A percentile compares a stretch with the other conserved stretches of the same genome.
These are phyloP conservation scores for Henckelia pumila DNA, from an alignment of 257 asterid genomes.

Conservation along the genomic window DNA sequence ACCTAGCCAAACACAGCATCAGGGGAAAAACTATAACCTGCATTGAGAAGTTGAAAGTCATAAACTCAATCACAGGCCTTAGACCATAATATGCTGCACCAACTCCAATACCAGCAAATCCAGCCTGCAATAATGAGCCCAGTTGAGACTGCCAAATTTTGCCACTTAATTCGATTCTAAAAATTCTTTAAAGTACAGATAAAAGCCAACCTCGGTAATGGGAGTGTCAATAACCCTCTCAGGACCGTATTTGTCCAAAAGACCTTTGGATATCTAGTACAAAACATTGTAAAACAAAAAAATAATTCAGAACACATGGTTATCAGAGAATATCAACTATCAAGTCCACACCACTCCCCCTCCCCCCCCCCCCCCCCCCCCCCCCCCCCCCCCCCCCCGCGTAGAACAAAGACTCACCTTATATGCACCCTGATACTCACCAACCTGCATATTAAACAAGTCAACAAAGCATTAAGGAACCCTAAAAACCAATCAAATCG, in stretches of 20 bases:
- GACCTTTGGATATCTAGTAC: constrained; percentile 80
- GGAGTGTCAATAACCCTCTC: constrained; percentile 90
- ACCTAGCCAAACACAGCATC: constrained; percentile 14
- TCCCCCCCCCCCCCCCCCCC: no score
- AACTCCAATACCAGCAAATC: constrained; percentile 91
- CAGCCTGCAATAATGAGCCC: constrained; percentile 56
- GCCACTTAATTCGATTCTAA: constrained; percentile 12
- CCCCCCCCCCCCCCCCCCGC: no score
- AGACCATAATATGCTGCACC: constrained; percentile 97
- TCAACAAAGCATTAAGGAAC: constrained; percentile 24
- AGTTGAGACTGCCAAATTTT: constrained; percentile 19
- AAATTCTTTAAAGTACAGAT: constrained; percentile 3
- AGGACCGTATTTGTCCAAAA: constrained; percentile 88
- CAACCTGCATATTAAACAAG: constrained; percentile 61
- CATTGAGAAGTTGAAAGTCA: constrained; percentile 98
- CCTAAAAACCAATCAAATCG: constrained; percentile 1
- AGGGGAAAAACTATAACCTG: constrained; percentile 52
- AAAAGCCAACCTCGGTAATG: constrained; percentile 78
- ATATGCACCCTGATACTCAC: constrained; percentile 98
- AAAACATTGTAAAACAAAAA: constrained; percentile 15
- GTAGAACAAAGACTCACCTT: constrained; percentile 52
- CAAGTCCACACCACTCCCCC: no score
- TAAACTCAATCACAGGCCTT: constrained; percentile 82
- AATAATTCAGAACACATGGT: constrained; percentile 2
- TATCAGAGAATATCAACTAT: constrained; percentile 1